These are phyloP conservation scores for Primulina tabacum DNA, from an alignment of 257 asterid genomes.

Conservation along the genomic window DNA sequence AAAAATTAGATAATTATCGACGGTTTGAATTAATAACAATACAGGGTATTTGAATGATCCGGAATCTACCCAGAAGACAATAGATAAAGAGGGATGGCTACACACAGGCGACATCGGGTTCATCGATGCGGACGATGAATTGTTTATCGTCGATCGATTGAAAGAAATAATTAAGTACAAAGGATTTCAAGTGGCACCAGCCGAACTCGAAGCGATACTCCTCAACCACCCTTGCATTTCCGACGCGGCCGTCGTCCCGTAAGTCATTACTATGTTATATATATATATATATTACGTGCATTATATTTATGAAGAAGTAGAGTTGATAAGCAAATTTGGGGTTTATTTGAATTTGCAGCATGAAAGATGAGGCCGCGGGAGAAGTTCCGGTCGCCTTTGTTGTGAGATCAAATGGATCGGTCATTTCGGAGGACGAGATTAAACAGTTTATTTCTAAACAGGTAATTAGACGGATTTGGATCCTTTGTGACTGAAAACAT, in stretches of 20 bases:
- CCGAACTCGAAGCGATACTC: constrained; percentile 32
- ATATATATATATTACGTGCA: too few relatives aligned
- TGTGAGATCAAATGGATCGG: constrained; percentile 41
- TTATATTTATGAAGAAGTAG: not conserved
- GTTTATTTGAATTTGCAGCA: constrained; percentile 24
- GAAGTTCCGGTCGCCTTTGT: constrained; percentile 70
- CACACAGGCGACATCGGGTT: constrained; percentile 48
- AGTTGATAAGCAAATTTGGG: too few relatives aligned
- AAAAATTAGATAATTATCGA: too few relatives aligned
- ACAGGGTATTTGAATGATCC: constrained; percentile 48
- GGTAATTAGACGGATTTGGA: constrained; percentile 35
- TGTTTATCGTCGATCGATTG: constrained; percentile 47
- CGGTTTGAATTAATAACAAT: too few relatives aligned
- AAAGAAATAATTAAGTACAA: constrained; percentile 51
- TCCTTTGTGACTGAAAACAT: too few relatives aligned
- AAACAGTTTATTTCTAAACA: constrained; percentile 50
- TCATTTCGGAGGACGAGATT: constrained; percentile 45
- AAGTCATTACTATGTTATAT: constrained; percentile 7
- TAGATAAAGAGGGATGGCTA: constrained; percentile 50
- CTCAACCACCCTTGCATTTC: not conserved
- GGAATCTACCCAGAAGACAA: constrained; percentile 35
- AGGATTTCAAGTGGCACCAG: constrained; percentile 56
- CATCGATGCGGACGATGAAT: constrained; percentile 49
- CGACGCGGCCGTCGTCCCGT: constrained; percentile 56
- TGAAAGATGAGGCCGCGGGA: constrained; percentile 61